These are phyloP conservation scores for Glonium stellatum DNA, from an alignment of 495 filamentous ascomycete genomes.

Conservation along the genomic window DNA sequence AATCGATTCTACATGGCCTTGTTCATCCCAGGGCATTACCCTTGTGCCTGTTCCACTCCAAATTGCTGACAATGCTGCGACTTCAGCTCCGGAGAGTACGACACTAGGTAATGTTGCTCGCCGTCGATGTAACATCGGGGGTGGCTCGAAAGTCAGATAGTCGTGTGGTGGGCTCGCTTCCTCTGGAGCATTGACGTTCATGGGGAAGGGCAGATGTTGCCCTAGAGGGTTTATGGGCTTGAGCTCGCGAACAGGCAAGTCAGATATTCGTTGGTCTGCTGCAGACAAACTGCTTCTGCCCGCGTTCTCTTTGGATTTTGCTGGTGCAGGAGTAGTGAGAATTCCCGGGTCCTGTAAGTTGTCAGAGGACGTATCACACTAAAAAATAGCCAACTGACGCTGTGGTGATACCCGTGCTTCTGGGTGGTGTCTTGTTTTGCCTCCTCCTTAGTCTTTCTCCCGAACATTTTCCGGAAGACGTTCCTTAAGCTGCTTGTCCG, in stretches of 20 bases:
- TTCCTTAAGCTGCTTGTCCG: constrained; percentile 23
- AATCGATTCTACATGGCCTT: constrained; percentile 9
- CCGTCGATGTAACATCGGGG: constrained; percentile 6
- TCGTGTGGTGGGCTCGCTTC: constrained; percentile 23
- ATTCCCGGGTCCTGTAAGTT: constrained; percentile 20
- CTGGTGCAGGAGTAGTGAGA: constrained; percentile 11
- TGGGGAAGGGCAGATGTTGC: constrained; percentile 30
- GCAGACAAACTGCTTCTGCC: neutral
- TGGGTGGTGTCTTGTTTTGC: neutral
- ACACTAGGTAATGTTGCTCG: constrained; percentile 28
- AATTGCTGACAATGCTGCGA: constrained; percentile 3
- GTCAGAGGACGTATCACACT: neutral
- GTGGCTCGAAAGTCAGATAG: constrained; percentile 21
- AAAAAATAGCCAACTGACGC: constrained; percentile 14
- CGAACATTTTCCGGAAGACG: constrained; percentile 30
- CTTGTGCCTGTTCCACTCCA: constrained; percentile 4
- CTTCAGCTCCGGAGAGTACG: constrained; percentile 15
- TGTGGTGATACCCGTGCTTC: constrained; percentile 24
- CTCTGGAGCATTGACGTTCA: constrained; percentile 32
- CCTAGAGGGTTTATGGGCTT: constrained; percentile 25
- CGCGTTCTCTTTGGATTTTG: constrained; percentile 4
- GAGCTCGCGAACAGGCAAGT: constrained; percentile 20
- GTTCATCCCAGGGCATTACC: constrained; percentile 16
- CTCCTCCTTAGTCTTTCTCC: constrained; percentile 17
- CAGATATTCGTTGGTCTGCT: constrained; percentile 14